Conservation (phyloP, 352 stramenopile species). For the Blastocystis sp. region DNA sequence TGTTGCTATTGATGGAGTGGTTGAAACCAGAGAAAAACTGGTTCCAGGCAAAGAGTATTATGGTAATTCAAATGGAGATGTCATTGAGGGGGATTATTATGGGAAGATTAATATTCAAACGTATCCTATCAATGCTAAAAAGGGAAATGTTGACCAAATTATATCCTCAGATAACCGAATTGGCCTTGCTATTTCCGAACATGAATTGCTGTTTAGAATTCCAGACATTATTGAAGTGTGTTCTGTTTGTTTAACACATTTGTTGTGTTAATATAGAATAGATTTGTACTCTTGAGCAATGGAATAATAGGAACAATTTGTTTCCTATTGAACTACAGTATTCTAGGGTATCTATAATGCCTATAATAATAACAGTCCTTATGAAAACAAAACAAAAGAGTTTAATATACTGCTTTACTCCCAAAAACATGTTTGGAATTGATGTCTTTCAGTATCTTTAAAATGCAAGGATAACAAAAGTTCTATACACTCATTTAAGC, state of each 20-base stretch:
- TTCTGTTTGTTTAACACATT: slow-evolving; percentile 25
- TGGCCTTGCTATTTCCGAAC: slow-evolving; percentile 38
- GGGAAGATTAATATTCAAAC: slow-evolving; percentile 22
- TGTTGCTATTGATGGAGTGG: neutral
- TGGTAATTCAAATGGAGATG: slow-evolving; percentile 39
- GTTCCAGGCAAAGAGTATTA: slow-evolving; percentile 27
- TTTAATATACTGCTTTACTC: no score
- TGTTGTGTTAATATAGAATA: neutral
- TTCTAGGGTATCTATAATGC: no score
- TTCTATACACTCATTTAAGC: neutral
- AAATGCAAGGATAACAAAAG: neutral
- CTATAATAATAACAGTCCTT: no score
- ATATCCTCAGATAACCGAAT: neutral
- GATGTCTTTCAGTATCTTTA: neutral
- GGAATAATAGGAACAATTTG: no score
- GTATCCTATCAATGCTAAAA: neutral
- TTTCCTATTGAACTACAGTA: no score
- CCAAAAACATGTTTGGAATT: no score
- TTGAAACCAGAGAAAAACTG: neutral
- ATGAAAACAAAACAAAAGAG: no score
- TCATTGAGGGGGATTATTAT: slow-evolving; percentile 45
- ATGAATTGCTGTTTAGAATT: slow-evolving; percentile 19
- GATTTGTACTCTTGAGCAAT: no score
- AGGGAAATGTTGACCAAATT: slow-evolving; percentile 14
- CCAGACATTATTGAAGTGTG: slow-evolving; percentile 58